Base-by-base conservation (phyloP, 352 stramenopile species). In the Peronospora belbahrii region DNA sequence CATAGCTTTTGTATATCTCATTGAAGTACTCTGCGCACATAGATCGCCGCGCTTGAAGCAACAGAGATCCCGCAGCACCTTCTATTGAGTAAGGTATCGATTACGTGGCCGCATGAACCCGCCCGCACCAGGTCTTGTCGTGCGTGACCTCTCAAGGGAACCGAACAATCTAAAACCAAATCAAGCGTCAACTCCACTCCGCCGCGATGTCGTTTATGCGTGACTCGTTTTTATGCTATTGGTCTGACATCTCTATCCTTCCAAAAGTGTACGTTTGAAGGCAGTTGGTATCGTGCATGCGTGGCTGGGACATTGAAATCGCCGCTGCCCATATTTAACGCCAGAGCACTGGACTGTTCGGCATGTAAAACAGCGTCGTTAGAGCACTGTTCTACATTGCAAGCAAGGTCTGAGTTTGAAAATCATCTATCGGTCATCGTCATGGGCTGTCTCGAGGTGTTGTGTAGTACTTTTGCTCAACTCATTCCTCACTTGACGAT, bases 381-480 rank as follows among this genome's bases (percentile, higher is more conserved):
- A 15, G 28, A 15, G 28, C 28, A 9, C 24, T 28, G 11, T 9
- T 11, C 6, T 11, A 28, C 3, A 15, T 33, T 33, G 11, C 3
- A 15, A 17, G 28, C 28, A n/a, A 33, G 31, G 18, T 30, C 6
- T 14, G 20, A 33, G 6, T 10, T 34, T 22, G 38, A 25, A 50
- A 38, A 42, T 37, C 31, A 51, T 31, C 23, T 25, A 23, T 17
- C 17, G 30, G 25, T 15, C 42, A 33, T 31, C 25, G 56, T 22
- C 56, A 65, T 65, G 45, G 56, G 45, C 56, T 65, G 50, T 61
- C 56, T 15, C 11, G n/a, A n/a, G n/a, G n/a, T n/a, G n/a, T n/a
- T n/a, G n/a, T 45, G n/a, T 8, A 6, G 27, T 35, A 35, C n/a
- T 42, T 8, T 50, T 23, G 13, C 22, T 41, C 23, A 25, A 13